Evolutionary conservation across 257 asterid species (phyloP), one percentile per base, ranked within the genome.

Genomic region (Galeopsis tetrahit): DNA sequence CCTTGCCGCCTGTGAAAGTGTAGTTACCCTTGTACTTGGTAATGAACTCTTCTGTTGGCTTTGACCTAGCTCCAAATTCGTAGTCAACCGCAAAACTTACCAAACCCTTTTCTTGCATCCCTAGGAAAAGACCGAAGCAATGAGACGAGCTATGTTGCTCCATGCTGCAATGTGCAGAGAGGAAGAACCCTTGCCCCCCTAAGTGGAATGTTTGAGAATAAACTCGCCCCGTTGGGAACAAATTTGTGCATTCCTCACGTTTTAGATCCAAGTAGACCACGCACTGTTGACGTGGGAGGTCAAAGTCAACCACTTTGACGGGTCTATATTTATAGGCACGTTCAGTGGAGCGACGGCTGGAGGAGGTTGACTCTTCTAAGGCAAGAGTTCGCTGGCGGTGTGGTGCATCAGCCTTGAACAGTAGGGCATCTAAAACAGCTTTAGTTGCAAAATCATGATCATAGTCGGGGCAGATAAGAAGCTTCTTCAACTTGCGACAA

Each of bases 121-220:
- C 98, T 6, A 92, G 83, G 76, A 92, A 92, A 52, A 92, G 96
- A 32, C 97, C 97, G 44, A 92, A 92, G 64, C 97, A 92, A 42
- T 91, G 95, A 62, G 80, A 86, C 66, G 92, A 78, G 82, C 89
- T 85, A 66, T 89, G 96, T 75, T 92, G 97, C 70, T 92, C 97
- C 96, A 89, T 82, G 86, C 90, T 92, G 88, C 97, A 92, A 58
- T 89, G 97, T 35, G 96, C 97, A 5, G 97, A 92, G 51, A 92
- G 84, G 79, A 92, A 89, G 81, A 92, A 92, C n/a, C 97, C 96
- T 77, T 92, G 97, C 36, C 97, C 97, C 0, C 97, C 98, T 57
- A 92, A 77, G 77, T 90, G 98, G 79, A 92, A 92, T 6, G 98
- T 96, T 68, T 92, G 98, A 32, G 98, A 92, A 73, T 92, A 92